phyloP scores from a whole-genome alignment of 2,329 filamentous ascomycete genomes.

The Dothideomycetidae sp. region DNA sequence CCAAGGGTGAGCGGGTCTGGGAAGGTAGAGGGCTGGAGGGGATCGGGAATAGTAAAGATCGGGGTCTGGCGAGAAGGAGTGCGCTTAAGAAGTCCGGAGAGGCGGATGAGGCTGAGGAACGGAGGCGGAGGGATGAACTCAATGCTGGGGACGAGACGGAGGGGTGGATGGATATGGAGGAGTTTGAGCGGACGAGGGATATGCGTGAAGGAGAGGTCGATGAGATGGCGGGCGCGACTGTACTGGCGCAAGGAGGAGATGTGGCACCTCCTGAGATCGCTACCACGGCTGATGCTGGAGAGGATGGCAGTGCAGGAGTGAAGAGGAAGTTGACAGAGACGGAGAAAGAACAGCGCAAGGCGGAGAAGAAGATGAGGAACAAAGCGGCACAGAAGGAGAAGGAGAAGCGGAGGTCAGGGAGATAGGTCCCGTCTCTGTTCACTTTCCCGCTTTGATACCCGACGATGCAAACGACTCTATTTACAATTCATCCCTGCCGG shows the following conservation, averaged over 20 bases:
- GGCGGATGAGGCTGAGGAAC: constrained; percentile 14
- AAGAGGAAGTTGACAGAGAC: constrained; percentile 21
- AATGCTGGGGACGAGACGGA: constrained; percentile 12
- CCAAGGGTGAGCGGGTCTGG: constrained; percentile 13
- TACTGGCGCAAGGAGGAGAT: constrained; percentile 21
- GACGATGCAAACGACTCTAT: constrained; percentile 1
- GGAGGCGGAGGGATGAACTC: constrained; percentile 15
- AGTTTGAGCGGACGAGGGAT: constrained; percentile 27
- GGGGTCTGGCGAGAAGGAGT: constrained; percentile 10
- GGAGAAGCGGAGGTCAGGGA: constrained; percentile 9
- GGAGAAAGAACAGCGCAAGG: constrained; percentile 41
- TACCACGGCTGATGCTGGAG: constrained; percentile 6
- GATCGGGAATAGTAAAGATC: constrained; percentile 13
- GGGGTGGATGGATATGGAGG: constrained; percentile 30
- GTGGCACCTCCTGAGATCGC: constrained; percentile 14
- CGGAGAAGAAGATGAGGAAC: constrained; percentile 40
- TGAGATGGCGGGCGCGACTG: constrained; percentile 19
- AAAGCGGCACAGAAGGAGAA: constrained; percentile 28
- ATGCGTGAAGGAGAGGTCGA: constrained; percentile 29
- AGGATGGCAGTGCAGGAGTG: constrained; percentile 14
- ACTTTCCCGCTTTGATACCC: constrained; percentile 7
- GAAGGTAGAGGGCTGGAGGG: constrained; percentile 12
- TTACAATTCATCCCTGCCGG: constrained; percentile 61
- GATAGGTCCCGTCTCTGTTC: background rate
- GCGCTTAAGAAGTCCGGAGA: constrained; percentile 11